Evolutionary conservation across 2,329 filamentous ascomycete species (phyloP).

Genomic region (Phyllosticta capitalensis): DNA sequence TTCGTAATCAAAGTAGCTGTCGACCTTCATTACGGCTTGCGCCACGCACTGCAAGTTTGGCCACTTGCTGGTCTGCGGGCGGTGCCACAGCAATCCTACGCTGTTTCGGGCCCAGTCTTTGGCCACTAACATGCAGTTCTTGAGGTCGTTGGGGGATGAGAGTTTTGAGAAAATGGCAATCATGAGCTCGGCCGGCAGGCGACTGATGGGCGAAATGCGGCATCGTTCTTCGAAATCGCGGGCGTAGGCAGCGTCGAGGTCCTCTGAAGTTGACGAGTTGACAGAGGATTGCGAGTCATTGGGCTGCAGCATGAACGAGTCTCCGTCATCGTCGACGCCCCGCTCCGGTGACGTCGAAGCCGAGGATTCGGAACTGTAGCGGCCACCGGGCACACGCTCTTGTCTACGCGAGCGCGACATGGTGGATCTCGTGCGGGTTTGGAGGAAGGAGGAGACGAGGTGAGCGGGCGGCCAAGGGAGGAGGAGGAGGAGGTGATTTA

Average conservation of each 20-base stretch:
- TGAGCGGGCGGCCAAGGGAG: constrained; percentile 1
- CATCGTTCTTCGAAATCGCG: constrained; percentile 51
- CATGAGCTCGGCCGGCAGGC: constrained; percentile 86
- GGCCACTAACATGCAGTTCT: constrained; percentile 87
- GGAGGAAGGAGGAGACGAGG: neutral
- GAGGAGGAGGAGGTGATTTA: constrained; percentile 4
- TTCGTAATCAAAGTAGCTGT: constrained; percentile 81
- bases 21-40: constrained; percentile 58
- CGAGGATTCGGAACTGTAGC: constrained; percentile 40
- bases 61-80: constrained; percentile 85
- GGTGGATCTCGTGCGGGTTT: constrained; percentile 5
- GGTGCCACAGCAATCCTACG: constrained; percentile 89
- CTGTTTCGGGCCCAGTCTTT: constrained; percentile 87
- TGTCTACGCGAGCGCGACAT: constrained; percentile 26
- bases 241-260: constrained; percentile 55
- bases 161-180: constrained; percentile 88
- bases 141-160: constrained; percentile 62
- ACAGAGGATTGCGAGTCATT: constrained; percentile 93
- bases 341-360: constrained; percentile 67
- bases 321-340: constrained; percentile 80
- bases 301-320: constrained; percentile 71
- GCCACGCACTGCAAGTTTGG: constrained; percentile 72
- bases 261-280: constrained; percentile 69
- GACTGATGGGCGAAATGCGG: constrained; percentile 68
- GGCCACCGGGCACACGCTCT: constrained; percentile 23